Conservation (phyloP, 148 eudicot genomes). For the Rhododendron henanense region DNA sequence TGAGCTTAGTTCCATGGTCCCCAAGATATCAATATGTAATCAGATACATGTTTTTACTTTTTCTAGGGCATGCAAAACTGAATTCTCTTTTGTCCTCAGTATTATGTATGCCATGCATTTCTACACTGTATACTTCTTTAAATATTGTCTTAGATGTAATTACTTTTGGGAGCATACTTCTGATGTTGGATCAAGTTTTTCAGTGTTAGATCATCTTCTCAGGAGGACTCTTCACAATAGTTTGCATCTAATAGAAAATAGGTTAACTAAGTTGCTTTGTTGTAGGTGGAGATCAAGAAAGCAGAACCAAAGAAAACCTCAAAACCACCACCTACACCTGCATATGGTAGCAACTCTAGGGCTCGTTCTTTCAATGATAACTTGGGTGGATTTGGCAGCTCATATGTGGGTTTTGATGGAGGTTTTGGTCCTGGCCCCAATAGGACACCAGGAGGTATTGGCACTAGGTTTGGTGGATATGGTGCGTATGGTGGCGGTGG, state of each 20-base stretch:
- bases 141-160: background rate
- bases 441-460: conserved; percentile 61
- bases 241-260: conserved; percentile 31
- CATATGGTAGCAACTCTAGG: conserved; percentile 76
- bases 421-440: conserved; percentile 59
- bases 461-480: conserved; percentile 62
- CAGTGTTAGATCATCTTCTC: conserved; percentile 15
- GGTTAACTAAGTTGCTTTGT: conserved; percentile 72
- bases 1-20: conserved; percentile 29
- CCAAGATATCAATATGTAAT: conserved; percentile 2
- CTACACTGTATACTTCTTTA: background rate
- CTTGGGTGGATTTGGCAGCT: conserved; percentile 42
- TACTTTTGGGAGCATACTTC: conserved; percentile 2
- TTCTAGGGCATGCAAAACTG: background rate
- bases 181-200: conserved; percentile 11
- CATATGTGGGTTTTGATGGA: conserved; percentile 58
- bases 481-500: conserved; percentile 44
- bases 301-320: conserved; percentile 91
- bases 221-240: conserved; percentile 33
- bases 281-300: conserved; percentile 93
- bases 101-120: background rate
- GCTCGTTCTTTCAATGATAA: conserved; percentile 48
- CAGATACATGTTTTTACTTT: conserved; percentile 1
- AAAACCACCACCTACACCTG: conserved; percentile 57
- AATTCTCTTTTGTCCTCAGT: background rate